These are phyloP conservation scores for Meyerozyma carpophila DNA, from an alignment of 1,139 yeast genomes.

Conservation along the genomic window DNA sequence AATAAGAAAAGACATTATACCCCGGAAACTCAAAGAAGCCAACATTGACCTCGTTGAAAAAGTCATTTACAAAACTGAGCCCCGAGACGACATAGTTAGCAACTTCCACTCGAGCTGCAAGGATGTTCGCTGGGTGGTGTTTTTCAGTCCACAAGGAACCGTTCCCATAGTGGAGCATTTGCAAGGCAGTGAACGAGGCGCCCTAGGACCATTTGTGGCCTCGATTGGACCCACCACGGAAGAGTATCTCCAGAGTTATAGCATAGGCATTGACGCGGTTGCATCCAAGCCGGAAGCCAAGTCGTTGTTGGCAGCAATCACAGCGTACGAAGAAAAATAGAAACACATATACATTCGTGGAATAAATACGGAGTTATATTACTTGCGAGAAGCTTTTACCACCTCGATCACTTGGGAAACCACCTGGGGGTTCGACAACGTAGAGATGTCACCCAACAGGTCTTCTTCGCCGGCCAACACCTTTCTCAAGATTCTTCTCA, in stretches of 20 bases:
- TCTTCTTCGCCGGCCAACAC: slow-evolving; percentile 76
- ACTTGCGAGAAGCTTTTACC: slow-evolving; percentile 31
- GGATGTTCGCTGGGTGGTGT: slow-evolving; percentile 56
- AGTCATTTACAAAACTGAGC: slow-evolving; percentile 65
- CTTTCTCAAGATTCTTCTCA: slow-evolving; percentile 79
- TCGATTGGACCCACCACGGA: slow-evolving; percentile 94
- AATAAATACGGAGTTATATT: neutral
- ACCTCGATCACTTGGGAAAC: slow-evolving; percentile 61
- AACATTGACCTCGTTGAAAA: slow-evolving; percentile 52
- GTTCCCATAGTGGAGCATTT: slow-evolving; percentile 50
- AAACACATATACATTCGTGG: neutral
- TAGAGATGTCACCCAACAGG: slow-evolving; percentile 73
- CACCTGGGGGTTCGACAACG: slow-evolving; percentile 67
- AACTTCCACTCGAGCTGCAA: slow-evolving; percentile 26
- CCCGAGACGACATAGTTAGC: slow-evolving; percentile 39
- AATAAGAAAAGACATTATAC: slow-evolving; percentile 76
- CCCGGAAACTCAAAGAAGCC: slow-evolving; percentile 43
- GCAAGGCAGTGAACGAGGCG: slow-evolving; percentile 12
- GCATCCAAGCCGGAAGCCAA: slow-evolving; percentile 71
- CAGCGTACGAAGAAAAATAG: slow-evolving; percentile 1
- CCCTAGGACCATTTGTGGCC: slow-evolving; percentile 45
- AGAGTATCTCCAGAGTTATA: slow-evolving; percentile 47
- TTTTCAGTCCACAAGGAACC: slow-evolving; percentile 92
- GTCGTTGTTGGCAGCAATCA: slow-evolving; percentile 41
- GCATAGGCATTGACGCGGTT: slow-evolving; percentile 56